Percentiles rank a stretch among this genome's conserved stretches.
Conservation (phyloP, 129 eudicot genomes). For the Flaveria sonorensis region DNA sequence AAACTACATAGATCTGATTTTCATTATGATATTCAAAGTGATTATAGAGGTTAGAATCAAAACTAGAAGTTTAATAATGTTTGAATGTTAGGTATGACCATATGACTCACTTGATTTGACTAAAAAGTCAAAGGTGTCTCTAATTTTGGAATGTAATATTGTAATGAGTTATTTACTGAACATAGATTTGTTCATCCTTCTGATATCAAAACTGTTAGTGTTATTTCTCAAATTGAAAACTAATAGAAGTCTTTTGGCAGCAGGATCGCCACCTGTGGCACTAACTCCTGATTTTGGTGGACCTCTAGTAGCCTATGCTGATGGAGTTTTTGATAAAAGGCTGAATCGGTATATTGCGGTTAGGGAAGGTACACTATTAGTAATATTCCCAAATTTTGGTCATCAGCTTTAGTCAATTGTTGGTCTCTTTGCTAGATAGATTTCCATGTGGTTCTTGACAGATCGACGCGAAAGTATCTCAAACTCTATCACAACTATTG, state of each 20-base stretch:
- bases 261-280: slow-evolving; percentile 47
- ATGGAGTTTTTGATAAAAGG: slow-evolving; percentile 47
- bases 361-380: slow-evolving; percentile 39
- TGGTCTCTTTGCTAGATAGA: not conserved
- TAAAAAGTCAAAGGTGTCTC: not conserved
- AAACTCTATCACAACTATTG: slow-evolving; percentile 42
- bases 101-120: slow-evolving; percentile 9
- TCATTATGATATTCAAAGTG: not conserved
- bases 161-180: not conserved
- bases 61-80: not conserved
- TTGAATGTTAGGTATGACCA: not conserved
- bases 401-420: not conserved
- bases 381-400: not conserved
- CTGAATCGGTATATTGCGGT: slow-evolving; percentile 36
- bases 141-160: no score
- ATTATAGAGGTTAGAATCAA: not conserved
- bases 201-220: not conserved
- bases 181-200: not conserved
- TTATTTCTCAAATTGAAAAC: not conserved
- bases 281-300: slow-evolving; percentile 47
- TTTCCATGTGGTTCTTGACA: slow-evolving; percentile 19
- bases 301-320: slow-evolving; percentile 48
- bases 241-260: slow-evolving; percentile 4
- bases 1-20: not conserved
- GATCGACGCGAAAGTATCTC: slow-evolving; percentile 42